A percentile compares a stretch with the other conserved stretches of the same genome.
Evolutionary conservation across 495 filamentous ascomycete species (phyloP).

Genomic region (Chaetomium cochliodes): DNA sequence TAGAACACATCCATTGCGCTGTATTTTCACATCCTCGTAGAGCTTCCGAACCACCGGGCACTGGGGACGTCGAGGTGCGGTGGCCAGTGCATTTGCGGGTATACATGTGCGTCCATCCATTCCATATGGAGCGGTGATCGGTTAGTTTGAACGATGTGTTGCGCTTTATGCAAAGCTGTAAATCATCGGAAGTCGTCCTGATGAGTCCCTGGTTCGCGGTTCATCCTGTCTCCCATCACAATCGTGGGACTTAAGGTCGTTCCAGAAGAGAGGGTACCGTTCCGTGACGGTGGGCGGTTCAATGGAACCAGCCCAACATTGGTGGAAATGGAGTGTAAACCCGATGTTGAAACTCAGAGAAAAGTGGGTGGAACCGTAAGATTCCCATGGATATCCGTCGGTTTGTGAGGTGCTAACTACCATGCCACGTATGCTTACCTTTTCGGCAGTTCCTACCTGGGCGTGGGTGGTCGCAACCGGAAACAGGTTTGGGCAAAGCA

Average conservation of each 20-base stretch:
- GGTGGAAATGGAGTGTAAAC: not conserved
- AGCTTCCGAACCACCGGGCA: not conserved
- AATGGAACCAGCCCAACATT: not conserved
- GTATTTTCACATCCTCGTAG: not conserved
- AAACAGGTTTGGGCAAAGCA: not conserved
- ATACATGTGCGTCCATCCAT: too few relatives aligned
- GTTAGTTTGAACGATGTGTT: not conserved
- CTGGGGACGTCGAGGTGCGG: too few relatives aligned
- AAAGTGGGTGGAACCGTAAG: not conserved
- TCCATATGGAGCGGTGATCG: not conserved
- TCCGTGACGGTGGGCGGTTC: not conserved
- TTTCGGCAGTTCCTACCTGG: slow-evolving; percentile 17
- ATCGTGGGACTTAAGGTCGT: not conserved
- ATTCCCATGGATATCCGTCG: not conserved
- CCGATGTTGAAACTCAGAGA: not conserved
- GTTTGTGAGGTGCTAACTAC: too few relatives aligned
- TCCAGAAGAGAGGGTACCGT: not conserved
- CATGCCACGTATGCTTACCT: too few relatives aligned
- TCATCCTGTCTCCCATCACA: not conserved
- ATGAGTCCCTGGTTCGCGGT: not conserved
- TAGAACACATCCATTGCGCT: not conserved
- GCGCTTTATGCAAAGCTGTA: not conserved
- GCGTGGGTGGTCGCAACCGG: slow-evolving; percentile 18
- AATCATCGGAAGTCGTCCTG: not conserved
- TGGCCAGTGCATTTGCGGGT: too few relatives aligned